phyloP scores from a whole-genome alignment of 345 rosid species.

The thale cress (Arabidopsis thaliana) region TAIR10.1 NC_003071.7:11653501-11654000 shows the following conservation, averaged over 20 bases:
- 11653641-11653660: not conserved
- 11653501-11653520: slow-evolving; percentile 83
- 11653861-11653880: slow-evolving; percentile 13
- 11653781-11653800: slow-evolving; percentile 58
- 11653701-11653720: slow-evolving; percentile 91
- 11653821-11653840: slow-evolving; percentile 54
- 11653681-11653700: slow-evolving; percentile 75
- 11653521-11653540: slow-evolving; percentile 97
- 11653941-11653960: slow-evolving; percentile 41
- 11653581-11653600: slow-evolving; percentile 72
- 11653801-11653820: slow-evolving; percentile 61
- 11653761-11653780: slow-evolving; percentile 49
- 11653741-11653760: slow-evolving; percentile 76
- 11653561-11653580: slow-evolving; percentile 92
- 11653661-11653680: not conserved
- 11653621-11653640: not conserved
- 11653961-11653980: slow-evolving; percentile 36
- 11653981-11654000: slow-evolving; percentile 13
- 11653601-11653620: not conserved
- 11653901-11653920: slow-evolving; percentile 39
- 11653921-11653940: slow-evolving; percentile 38
- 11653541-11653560: slow-evolving; percentile 76
- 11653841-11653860: slow-evolving; percentile 29
- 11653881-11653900: slow-evolving; percentile 32
- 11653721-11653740: slow-evolving; percentile 84